Evolutionary conservation across 305 asterid genomes (phyloP), one percentile per base, ranked within the genome.

Genomic region (Salvia sclarea): DNA sequence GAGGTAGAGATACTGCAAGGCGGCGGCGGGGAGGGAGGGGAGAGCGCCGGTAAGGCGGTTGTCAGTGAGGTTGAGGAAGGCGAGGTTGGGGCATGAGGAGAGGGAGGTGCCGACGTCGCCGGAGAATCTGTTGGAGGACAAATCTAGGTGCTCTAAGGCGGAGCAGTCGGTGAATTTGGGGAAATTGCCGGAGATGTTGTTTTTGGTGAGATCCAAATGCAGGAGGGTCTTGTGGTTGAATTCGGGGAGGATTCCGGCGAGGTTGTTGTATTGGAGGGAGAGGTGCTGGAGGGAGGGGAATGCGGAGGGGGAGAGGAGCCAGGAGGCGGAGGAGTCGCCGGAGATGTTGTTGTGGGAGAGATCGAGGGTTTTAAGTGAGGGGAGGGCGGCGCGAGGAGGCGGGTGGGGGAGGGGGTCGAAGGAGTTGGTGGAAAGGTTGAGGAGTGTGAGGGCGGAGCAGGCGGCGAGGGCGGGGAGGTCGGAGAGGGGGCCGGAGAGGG

Each of bases 331-430:
- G 78, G 40, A 48, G 13, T 73, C 80, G 1, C 89, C 96, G 3
- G 87, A 86, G 61, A 93, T 80, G 57, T 85, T 90, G 70, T 90
- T 93, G 89, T 75, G 75, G 64, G 98, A 93, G 38, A 93, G 82
- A 79, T 93, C 98, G 43, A 93, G 92, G 45, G 76, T 75, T 20
- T 63, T 82, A 9, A 92, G 66, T 1, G 77, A 62, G 6, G 77
- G 40, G 44, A 82, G 33, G 8, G 81, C 40, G 52, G 22, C n/a
- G 53, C 69, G 61, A 0, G 69, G 16, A 8, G 45, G 62, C 9
- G 63, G 74, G 45, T 76, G 78, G 17, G 22, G 50, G 8, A 74
- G 41, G 55, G 84, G 83, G 83, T 86, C 95, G 63, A 93, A 47
- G 0, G 76, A 81, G 69, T 93, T 93, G 48, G 12, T 57, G 22